Base-by-base conservation (phyloP, 1,139 yeast species). In the Pichia sp. region DNA sequence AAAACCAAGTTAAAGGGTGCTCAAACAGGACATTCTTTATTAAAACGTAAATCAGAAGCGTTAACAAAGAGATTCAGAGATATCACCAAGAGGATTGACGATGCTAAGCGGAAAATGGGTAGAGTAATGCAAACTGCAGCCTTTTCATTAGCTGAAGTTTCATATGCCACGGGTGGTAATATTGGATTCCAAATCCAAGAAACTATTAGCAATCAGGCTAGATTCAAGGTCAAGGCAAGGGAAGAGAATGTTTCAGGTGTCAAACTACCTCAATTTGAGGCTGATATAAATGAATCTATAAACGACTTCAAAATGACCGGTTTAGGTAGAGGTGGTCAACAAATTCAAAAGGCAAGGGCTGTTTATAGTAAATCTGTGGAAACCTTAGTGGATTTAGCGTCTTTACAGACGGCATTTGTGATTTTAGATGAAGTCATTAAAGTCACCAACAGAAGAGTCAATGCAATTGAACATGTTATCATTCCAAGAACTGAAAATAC, bases 61-160 rank as follows among this genome's bases (percentile, higher is more conserved):
- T 75, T 92, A 61, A 92, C 98, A 37, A 88, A 90, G 64, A 74
- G 98, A 59, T 92, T 92, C 68, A 80, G 98, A 65, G 98, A 92
- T 55, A 92, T 92, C 60, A 88, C 97, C 35, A 85, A 78, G 62
- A 72, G 96, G 63, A 92, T 92, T 60, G 96, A 92, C 64, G 97
- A 90, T 55, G 87, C 97, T 43, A 92, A 92, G 67, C 79, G 92
- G 56, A 92, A 90, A 71, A 92, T 92, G 98, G 98, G 97, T 41
- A 75, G 94, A 54, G 96, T 92, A 38, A 92, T 92, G 97, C 98
- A 92, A 64, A 85, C 95, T 0, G 98, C 98, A 1, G 95, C 97
- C 0, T 92, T 92, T 63, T 90, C 97, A 10, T 74, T 92, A 56
- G 97, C 98, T 2, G 98, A 92, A 64, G 97, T 92, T 42, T 84